phyloP scores from a whole-genome alignment of 2,329 filamentous ascomycete species.

The Aspergillus fumigatiaffinis region DNA sequence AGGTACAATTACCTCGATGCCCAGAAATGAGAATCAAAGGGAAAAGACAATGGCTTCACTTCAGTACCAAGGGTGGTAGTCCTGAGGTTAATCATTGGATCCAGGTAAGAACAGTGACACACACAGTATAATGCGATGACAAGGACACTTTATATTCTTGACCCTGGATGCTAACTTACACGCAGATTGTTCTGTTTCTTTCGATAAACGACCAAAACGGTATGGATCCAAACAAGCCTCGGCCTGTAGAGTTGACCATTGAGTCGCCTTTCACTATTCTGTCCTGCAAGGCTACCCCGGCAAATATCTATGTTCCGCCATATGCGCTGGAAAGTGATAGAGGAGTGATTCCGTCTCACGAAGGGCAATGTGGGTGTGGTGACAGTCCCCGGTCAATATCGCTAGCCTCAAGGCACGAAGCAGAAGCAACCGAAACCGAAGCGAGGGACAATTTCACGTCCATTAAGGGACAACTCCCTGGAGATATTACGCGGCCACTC shows the following conservation, averaged over 20 bases:
- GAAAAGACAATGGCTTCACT: conserved; percentile 64
- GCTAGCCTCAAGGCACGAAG: neutral
- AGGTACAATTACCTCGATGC: conserved; percentile 85
- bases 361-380: conserved; percentile 63
- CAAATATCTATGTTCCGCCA: conserved; percentile 79
- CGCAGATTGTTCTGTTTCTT: conserved; percentile 83
- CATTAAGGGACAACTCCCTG: neutral
- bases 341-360: conserved; percentile 51
- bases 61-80: conserved; percentile 89
- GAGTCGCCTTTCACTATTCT: conserved; percentile 93
- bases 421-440: neutral
- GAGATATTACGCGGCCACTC: neutral
- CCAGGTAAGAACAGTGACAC: conserved; percentile 56
- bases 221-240: conserved; percentile 70
- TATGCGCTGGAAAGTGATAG: conserved; percentile 60
- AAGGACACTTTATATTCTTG: neutral
- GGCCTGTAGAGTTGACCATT: conserved; percentile 94
- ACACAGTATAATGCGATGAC: no score
- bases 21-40: conserved; percentile 74
- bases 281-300: conserved; percentile 84
- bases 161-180: conserved; percentile 6
- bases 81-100: conserved; percentile 96
- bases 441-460: neutral
- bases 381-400: conserved; percentile 28
- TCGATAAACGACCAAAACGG: conserved; percentile 68